phyloP scores from a whole-genome alignment of 345 rosid genomes.

The Gossypium arboreum region DNA sequence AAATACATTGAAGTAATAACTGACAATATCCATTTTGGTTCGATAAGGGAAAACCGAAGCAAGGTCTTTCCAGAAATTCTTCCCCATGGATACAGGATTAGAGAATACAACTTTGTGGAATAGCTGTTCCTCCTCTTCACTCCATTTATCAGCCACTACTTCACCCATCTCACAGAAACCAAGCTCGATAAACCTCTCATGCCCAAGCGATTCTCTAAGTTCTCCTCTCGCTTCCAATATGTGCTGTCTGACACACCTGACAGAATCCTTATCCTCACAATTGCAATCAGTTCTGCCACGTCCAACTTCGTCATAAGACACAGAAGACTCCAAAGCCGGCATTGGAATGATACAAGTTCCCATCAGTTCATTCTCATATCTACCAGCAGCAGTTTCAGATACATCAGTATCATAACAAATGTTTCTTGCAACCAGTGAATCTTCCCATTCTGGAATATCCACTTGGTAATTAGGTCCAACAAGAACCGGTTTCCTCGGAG shows the following conservation, averaged over 20 bases:
- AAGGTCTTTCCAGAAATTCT: slow-evolving; percentile 61
- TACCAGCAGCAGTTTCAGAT: slow-evolving; percentile 18
- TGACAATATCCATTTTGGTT: slow-evolving; percentile 51
- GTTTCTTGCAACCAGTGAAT: background rate
- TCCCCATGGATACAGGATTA: slow-evolving; percentile 48
- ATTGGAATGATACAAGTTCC: slow-evolving; percentile 69
- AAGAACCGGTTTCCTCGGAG: slow-evolving; percentile 43
- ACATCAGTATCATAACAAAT: slow-evolving; percentile 6
- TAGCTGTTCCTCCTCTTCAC: slow-evolving; percentile 54
- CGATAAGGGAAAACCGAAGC: slow-evolving; percentile 49
- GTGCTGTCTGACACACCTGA: slow-evolving; percentile 64
- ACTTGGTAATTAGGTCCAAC: slow-evolving; percentile 77
- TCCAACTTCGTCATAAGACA: slow-evolving; percentile 26
- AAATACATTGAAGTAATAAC: slow-evolving; percentile 83
- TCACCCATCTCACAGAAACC: slow-evolving; percentile 85
- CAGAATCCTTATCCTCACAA: slow-evolving; percentile 51
- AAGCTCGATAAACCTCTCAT: slow-evolving; percentile 39
- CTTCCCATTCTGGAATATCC: slow-evolving; percentile 42
- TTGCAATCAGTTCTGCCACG: slow-evolving; percentile 47
- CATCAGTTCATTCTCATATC: slow-evolving; percentile 33
- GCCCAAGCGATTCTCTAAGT: slow-evolving; percentile 42
- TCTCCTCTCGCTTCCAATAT: slow-evolving; percentile 51
- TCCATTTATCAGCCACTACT: slow-evolving; percentile 56
- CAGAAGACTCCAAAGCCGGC: slow-evolving; percentile 30
- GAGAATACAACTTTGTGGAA: slow-evolving; percentile 54